phyloP scores from a whole-genome alignment of 352 stramenopile genomes.

The Pythium brachiatum region DNA sequence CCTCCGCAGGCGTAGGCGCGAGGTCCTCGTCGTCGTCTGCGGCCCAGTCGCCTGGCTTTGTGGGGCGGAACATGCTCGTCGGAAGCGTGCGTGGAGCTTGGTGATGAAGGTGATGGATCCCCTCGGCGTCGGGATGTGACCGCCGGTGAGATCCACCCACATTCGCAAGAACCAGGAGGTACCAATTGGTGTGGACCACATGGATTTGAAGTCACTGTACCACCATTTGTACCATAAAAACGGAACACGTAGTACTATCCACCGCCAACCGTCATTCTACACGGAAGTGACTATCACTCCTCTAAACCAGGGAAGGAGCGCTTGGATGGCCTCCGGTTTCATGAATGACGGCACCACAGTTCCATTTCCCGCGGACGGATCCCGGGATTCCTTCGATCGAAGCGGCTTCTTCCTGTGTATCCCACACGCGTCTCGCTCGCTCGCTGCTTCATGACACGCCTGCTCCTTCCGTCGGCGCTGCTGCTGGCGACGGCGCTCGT shows the following conservation, averaged over 20 bases:
- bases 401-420: neutral
- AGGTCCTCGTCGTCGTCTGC: conserved; percentile 63
- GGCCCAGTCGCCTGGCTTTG: conserved; percentile 70
- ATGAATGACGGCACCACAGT: neutral
- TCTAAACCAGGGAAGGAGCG: neutral
- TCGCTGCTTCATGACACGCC: neutral
- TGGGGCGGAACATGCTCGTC: conserved; percentile 62
- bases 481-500: conserved; percentile 12
- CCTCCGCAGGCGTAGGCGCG: conserved; percentile 11
- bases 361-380: neutral
- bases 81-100: neutral
- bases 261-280: neutral
- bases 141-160: conserved; percentile 15
- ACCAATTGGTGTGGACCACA: conserved; percentile 13
- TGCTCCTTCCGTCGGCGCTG: conserved; percentile 5
- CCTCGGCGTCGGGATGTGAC: neutral
- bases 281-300: neutral
- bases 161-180: neutral
- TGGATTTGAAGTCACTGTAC: neutral
- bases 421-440: neutral
- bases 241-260: neutral
- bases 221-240: neutral
- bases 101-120: neutral
- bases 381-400: neutral
- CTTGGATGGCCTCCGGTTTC: neutral